These are phyloP conservation scores for Durotheca rogersii DNA, from an alignment of 495 filamentous ascomycete genomes.

Conservation along the genomic window DNA sequence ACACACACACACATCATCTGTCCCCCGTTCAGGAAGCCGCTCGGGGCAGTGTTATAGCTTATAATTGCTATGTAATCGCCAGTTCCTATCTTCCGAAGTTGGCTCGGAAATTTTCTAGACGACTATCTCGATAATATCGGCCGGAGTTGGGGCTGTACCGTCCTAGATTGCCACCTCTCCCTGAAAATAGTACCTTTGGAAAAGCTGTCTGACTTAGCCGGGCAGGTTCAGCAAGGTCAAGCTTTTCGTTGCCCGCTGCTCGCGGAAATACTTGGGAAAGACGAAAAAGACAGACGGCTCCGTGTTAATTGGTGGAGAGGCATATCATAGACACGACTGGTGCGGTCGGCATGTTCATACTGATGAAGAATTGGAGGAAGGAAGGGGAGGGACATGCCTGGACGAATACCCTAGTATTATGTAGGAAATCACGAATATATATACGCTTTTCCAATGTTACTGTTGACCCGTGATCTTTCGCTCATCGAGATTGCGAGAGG, in stretches of 20 bases:
- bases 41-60: conserved; percentile 4
- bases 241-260: conserved; percentile 11
- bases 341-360: conserved; percentile 14
- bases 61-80: not conserved
- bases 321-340: conserved; percentile 13
- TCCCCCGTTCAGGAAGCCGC: not conserved
- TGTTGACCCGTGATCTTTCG: not conserved
- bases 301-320: not conserved
- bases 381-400: not conserved
- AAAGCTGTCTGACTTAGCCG: not conserved
- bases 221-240: not conserved
- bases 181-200: not conserved
- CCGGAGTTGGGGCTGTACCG: not conserved
- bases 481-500: no score
- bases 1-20: not conserved
- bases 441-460: not conserved
- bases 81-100: conserved; percentile 8
- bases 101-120: conserved; percentile 6
- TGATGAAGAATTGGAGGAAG: conserved; percentile 11
- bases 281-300: not conserved
- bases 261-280: conserved; percentile 6
- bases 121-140: conserved; percentile 3
- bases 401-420: conserved; percentile 1
- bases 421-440: conserved; percentile 6
- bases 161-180: not conserved